These are phyloP conservation scores for Yamadazyma dushanensis DNA, from an alignment of 1,139 yeast genomes.

Conservation along the genomic window DNA sequence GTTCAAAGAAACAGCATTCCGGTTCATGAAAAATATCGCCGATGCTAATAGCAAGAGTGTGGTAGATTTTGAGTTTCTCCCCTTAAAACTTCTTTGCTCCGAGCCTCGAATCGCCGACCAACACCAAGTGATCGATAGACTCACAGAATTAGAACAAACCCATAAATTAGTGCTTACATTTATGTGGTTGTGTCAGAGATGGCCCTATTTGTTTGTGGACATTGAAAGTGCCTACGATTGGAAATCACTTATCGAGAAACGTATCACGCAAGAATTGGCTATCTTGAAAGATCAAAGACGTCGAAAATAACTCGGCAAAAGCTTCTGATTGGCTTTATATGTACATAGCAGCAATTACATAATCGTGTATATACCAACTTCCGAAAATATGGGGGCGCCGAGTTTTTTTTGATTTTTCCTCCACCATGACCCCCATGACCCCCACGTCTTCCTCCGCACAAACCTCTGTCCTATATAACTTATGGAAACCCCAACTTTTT, in stretches of 20 bases:
- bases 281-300: slow-evolving; percentile 27
- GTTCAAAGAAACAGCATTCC: slow-evolving; percentile 27
- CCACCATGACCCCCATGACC: slow-evolving; percentile 2
- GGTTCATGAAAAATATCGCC: slow-evolving; percentile 40
- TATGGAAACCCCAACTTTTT: no score
- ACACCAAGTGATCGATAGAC: slow-evolving; percentile 26
- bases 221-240: slow-evolving; percentile 71
- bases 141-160: slow-evolving; percentile 62
- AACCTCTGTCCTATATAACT: no score
- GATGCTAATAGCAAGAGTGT: slow-evolving; percentile 39
- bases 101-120: slow-evolving; percentile 16
- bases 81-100: slow-evolving; percentile 26
- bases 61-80: slow-evolving; percentile 43
- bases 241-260: slow-evolving; percentile 62
- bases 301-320: slow-evolving; percentile 12
- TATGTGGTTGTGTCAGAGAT: slow-evolving; percentile 86
- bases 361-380: no score
- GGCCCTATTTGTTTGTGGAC: slow-evolving; percentile 79
- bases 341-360: no score
- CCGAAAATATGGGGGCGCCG: no score
- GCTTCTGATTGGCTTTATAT: not conserved
- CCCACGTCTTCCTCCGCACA: slow-evolving; percentile 6
- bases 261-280: slow-evolving; percentile 61
- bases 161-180: slow-evolving; percentile 71
- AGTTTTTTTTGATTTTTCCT: no score